Evolutionary conservation across 106 monocot species (phyloP), one percentile per base, ranked within the genome.

Genomic region (Iris macrosiphon): DNA sequence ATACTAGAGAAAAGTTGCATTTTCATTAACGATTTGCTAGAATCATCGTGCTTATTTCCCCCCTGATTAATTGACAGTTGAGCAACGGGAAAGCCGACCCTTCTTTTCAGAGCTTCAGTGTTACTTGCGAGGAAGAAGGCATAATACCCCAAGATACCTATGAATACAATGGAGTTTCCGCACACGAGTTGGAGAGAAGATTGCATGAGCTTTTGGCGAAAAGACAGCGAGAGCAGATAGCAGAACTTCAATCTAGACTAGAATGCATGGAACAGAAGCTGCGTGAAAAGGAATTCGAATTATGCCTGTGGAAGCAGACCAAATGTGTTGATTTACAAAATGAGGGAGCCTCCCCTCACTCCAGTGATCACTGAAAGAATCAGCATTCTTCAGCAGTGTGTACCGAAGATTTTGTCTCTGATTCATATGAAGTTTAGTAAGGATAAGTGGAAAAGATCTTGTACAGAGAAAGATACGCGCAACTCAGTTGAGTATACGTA

Each of bases 161-260:
- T 7, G 21, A 71, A 16, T 12, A 34, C 3, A 21, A 19, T 19
- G 70, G 70, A 1, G 61, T 83, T 40, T 67, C 55, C 40, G 59
- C 83, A 13, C 40, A 31, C 26, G 78, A 74, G 31, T 66, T 83
- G 26, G 78, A 78, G 62, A 70, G 77, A 66, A 66, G 62, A 67
- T 51, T 83, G 25, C 70, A 78, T 31, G 74, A 78, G 52, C 83
- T 78, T 59, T 18, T 83, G 18, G 66, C 74, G 63, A 38, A 34
- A 48, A 61, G 58, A 40, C 77, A 83, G 5, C 52, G 64, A 24
- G 70, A 78, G 40, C 55, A 50, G 11, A 74, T 83, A 62, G 66
- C 33, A 38, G 57, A 70, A 57, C 16, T 83, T 11, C 63, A 83
- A 49, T 70, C 45, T 49, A 66, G 62, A 56, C 62, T 83, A 25